A percentile compares a stretch with the other conserved stretches of the same genome.
These are phyloP conservation scores for Candida coquimbonensis DNA, from an alignment of 805 yeast species.

Conservation along the genomic window DNA sequence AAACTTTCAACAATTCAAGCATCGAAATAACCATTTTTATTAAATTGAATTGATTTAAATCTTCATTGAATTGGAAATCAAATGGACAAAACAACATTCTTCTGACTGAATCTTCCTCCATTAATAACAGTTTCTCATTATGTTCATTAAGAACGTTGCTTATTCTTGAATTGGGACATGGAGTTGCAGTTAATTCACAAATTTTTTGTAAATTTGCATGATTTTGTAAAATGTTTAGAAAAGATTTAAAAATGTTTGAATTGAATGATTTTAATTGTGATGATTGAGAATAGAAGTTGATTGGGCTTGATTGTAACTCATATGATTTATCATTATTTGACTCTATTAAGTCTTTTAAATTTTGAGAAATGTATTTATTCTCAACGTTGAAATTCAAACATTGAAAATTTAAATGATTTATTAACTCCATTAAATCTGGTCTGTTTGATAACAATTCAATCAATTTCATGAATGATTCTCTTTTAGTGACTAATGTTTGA, in stretches of 20 bases:
- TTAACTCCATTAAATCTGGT: constrained; percentile 1
- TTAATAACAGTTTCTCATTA: background rate
- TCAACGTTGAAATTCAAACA: constrained; percentile 1
- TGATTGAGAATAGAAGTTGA: constrained; percentile 3
- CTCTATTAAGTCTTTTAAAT: background rate
- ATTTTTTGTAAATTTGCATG: background rate
- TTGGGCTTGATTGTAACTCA: background rate
- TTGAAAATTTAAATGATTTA: constrained; percentile 4
- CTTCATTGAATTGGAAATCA: constrained; percentile 2
- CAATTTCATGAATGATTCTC: background rate
- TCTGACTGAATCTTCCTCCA: constrained; percentile 1
- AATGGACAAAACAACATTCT: constrained; percentile 14
- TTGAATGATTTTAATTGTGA: background rate
- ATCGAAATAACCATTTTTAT: constrained; percentile 5
- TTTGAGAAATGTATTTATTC: constrained; percentile 1
- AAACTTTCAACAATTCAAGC: background rate
- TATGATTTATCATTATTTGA: background rate
- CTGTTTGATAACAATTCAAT: background rate
- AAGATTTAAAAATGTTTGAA: constrained; percentile 1
- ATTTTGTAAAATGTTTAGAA: background rate
- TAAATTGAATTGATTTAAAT: constrained; percentile 1
- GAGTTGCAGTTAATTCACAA: background rate
- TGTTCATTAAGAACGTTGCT: background rate
- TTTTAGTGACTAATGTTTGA: background rate
- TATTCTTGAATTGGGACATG: background rate